A percentile compares a stretch with the other conserved stretches of the same genome.
Evolutionary conservation across 306 rosid genomes (phyloP).

Genomic region (Trichosanthes truncata): DNA sequence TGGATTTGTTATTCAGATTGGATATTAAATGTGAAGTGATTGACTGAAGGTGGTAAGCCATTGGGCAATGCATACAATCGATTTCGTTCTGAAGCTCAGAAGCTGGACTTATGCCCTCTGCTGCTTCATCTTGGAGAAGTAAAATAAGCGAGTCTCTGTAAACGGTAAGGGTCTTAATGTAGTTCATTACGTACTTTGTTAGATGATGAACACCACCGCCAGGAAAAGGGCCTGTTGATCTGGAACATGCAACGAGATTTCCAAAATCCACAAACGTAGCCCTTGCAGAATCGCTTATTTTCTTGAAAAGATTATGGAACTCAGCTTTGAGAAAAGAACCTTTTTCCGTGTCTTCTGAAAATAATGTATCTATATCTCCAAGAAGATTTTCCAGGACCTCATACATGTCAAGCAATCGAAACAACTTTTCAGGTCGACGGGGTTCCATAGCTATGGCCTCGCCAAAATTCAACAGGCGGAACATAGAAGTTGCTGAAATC

Average conservation of each 20-base stretch:
- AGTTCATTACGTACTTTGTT: slow-evolving; percentile 60
- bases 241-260: slow-evolving; percentile 29
- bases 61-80: slow-evolving; percentile 9
- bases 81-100: neutral
- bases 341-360: slow-evolving; percentile 26
- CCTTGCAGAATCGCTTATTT: slow-evolving; percentile 25
- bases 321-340: slow-evolving; percentile 28
- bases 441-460: slow-evolving; percentile 39
- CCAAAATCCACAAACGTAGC: slow-evolving; percentile 35
- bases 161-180: slow-evolving; percentile 26
- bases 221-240: slow-evolving; percentile 25
- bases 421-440: slow-evolving; percentile 38
- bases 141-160: slow-evolving; percentile 27
- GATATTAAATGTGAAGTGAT: slow-evolving; percentile 33
- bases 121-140: slow-evolving; percentile 28
- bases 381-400: slow-evolving; percentile 40
- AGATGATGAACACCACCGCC: slow-evolving; percentile 55
- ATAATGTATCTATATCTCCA: slow-evolving; percentile 25
- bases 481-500: slow-evolving; percentile 28
- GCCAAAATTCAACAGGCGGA: slow-evolving; percentile 41
- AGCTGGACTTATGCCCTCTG: neutral
- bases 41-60: slow-evolving; percentile 28
- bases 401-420: slow-evolving; percentile 52
- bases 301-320: slow-evolving; percentile 32
- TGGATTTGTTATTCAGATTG: slow-evolving; percentile 34